A percentile compares a stretch with the other conserved stretches of the same genome.
Conservation (phyloP, 331 rosid genomes). For the Rhamnella rubrinervis region DNA sequence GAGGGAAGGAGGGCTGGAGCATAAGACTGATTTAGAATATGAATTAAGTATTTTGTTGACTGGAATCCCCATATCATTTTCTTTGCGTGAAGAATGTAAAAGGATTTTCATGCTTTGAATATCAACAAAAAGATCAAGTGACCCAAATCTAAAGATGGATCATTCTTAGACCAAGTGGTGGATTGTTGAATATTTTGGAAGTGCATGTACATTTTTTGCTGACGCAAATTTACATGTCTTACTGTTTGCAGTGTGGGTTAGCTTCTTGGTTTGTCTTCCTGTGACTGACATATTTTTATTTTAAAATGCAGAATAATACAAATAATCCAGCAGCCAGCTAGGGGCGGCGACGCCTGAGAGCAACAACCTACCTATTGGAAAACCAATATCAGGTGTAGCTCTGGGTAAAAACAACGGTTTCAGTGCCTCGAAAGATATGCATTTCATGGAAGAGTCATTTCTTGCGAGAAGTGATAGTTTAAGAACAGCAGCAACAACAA, state of each 20-base stretch:
- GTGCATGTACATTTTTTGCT: too few relatives aligned
- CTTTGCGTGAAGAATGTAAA: too few relatives aligned
- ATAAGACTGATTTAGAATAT: neutral
- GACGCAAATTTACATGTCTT: too few relatives aligned
- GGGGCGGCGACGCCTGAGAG: conserved; percentile 57
- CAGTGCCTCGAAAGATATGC: conserved; percentile 22
- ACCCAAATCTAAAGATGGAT: too few relatives aligned
- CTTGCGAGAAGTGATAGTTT: conserved; percentile 33
- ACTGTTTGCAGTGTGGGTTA: too few relatives aligned
- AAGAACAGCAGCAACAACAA: conserved; percentile 34
- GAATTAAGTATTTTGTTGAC: neutral
- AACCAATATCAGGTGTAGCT: conserved; percentile 30
- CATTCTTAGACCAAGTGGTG: too few relatives aligned
- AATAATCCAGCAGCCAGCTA: conserved; percentile 37
- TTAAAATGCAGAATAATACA: conserved; percentile 38
- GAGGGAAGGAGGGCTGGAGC: too few relatives aligned
- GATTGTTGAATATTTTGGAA: too few relatives aligned
- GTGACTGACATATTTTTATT: neutral
- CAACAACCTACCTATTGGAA: conserved; percentile 40
- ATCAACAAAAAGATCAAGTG: too few relatives aligned
- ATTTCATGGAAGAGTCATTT: conserved; percentile 37
- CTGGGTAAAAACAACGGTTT: conserved; percentile 23
- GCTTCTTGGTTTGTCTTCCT: too few relatives aligned
- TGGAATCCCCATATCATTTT: too few relatives aligned
- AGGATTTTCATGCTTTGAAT: too few relatives aligned